A percentile compares a stretch with the other conserved stretches of the same genome.
Conservation (phyloP, 345 rosid genomes). For the Eucalyptus regnans region DNA sequence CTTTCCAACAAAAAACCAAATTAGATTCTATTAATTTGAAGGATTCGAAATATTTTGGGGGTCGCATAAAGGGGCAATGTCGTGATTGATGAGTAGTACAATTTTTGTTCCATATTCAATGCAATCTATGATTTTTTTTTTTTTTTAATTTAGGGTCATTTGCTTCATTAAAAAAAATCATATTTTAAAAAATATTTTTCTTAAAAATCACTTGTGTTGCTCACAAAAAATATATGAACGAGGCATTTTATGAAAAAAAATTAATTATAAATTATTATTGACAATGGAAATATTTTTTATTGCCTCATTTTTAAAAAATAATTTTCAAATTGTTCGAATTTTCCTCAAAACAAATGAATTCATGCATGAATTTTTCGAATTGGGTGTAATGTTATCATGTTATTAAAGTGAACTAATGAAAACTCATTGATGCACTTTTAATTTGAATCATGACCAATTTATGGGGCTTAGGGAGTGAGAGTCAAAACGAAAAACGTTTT, state of each 20-base stretch:
- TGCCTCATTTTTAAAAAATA: fast-evolving
- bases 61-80: fast-evolving
- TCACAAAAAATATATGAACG: too few species aligned
- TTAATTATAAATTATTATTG: fast-evolving
- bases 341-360: too few species aligned
- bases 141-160: too few species aligned
- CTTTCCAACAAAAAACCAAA: not conserved
- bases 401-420: not conserved
- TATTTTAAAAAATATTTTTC: too few species aligned
- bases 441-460: too few species aligned
- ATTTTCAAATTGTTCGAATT: too few species aligned
- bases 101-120: not conserved
- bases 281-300: too few species aligned
- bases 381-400: not conserved
- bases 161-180: too few species aligned
- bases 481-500: too few species aligned
- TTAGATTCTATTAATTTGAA: not conserved
- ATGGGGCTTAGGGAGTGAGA: too few species aligned
- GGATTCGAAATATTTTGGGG: not conserved
- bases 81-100: not conserved
- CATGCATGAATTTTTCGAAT: too few species aligned
- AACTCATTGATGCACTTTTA: not conserved
- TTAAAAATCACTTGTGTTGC: fast-evolving
- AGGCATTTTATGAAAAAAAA: fast-evolving
- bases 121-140: not conserved